Conservation (phyloP, 1,284 basidiomycete species). For the Austroboletus novae-zelandiae region DNA sequence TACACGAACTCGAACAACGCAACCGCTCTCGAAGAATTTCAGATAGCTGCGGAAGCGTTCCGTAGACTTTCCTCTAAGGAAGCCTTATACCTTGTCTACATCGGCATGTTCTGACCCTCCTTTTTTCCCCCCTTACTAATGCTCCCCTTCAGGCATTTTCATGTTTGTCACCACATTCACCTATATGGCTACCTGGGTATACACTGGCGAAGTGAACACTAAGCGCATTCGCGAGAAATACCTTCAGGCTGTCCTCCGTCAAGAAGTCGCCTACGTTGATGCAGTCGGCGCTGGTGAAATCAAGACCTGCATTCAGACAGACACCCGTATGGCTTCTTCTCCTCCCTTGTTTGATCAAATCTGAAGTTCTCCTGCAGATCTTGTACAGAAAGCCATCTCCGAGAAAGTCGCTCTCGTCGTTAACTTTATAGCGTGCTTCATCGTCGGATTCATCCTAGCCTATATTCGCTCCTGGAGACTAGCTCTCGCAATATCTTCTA, state of each 20-base stretch:
- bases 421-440: slow-evolving; percentile 64
- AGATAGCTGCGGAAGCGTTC: slow-evolving; percentile 49
- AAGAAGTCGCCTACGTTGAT: slow-evolving; percentile 91
- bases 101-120: slow-evolving; percentile 54
- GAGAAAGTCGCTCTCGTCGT: slow-evolving; percentile 80
- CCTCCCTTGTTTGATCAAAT: too few relatives aligned
- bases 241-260: slow-evolving; percentile 73
- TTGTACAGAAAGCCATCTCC: slow-evolving; percentile 85
- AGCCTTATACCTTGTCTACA: slow-evolving; percentile 64
- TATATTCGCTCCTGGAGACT: slow-evolving; percentile 79
- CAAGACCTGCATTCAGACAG: slow-evolving; percentile 91
- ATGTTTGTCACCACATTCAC: slow-evolving; percentile 68
- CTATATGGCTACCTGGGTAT: slow-evolving; percentile 89
- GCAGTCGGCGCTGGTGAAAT: slow-evolving; percentile 93
- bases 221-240: slow-evolving; percentile 80
- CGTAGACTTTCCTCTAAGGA: slow-evolving; percentile 51
- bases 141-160: slow-evolving; percentile 47
- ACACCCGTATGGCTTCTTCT: slow-evolving; percentile 61
- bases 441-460: slow-evolving; percentile 79
- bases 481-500: slow-evolving; percentile 82
- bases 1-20: slow-evolving; percentile 25
- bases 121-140: background rate
- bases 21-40: slow-evolving; percentile 27
- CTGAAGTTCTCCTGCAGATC: slow-evolving; percentile 45
- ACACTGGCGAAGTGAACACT: slow-evolving; percentile 87